Conservation (phyloP, 2,329 filamentous ascomycete species). For the Chaetomiaceae sp. region DNA sequence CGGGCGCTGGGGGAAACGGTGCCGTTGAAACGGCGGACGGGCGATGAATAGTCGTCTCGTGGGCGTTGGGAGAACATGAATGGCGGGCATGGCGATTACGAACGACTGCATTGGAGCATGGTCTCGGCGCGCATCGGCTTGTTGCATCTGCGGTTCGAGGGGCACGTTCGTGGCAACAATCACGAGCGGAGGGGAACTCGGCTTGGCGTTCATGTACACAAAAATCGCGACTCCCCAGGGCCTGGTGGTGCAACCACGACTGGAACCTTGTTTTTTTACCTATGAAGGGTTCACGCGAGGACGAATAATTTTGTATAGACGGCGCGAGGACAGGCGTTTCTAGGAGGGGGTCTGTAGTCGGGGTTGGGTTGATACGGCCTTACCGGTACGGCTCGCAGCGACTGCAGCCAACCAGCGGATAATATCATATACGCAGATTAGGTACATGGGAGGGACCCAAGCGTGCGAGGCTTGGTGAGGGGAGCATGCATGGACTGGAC, state of each 20-base stretch:
- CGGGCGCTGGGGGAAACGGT: slow-evolving; percentile 2
- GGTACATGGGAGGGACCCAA: too few species aligned
- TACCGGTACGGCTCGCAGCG: too few species aligned
- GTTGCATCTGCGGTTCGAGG: background rate
- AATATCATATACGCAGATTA: too few species aligned
- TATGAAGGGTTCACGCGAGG: background rate
- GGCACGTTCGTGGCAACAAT: too few species aligned
- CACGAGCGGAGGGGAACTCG: too few species aligned
- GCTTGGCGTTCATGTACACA: slow-evolving; percentile 6
- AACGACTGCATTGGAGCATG: slow-evolving; percentile 7
- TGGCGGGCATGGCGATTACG: background rate
- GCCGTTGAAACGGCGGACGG: slow-evolving; percentile 17
- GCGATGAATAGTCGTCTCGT: too few species aligned
- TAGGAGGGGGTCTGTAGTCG: background rate
- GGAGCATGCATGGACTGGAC: too few species aligned
- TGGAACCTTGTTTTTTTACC: background rate
- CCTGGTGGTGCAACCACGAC: background rate
- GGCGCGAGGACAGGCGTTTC: background rate
- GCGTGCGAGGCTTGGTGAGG: too few species aligned
- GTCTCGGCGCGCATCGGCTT: slow-evolving; percentile 6
- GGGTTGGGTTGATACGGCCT: too few species aligned
- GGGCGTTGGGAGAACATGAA: too few species aligned
- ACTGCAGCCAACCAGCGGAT: too few species aligned
- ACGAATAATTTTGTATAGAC: slow-evolving; percentile 8
- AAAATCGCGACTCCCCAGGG: slow-evolving; percentile 1